phyloP scores from a whole-genome alignment of 202 grass and related monocot genomes.

The Panicum virgatum region DNA sequence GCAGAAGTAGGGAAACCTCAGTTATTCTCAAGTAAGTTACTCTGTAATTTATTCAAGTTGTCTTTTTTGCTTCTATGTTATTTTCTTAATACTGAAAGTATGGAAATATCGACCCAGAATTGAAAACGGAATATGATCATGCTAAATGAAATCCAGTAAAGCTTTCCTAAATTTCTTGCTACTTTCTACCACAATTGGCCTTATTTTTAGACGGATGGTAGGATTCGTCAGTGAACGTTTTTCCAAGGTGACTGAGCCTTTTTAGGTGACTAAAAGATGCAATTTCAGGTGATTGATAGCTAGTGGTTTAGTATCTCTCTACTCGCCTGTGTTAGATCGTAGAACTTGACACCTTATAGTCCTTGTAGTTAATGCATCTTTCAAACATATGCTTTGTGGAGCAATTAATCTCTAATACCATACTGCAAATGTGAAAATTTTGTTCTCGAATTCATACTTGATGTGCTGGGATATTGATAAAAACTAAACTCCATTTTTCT shows the following conservation, averaged over 20 bases:
- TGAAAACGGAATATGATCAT: neutral
- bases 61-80: conserved; percentile 4
- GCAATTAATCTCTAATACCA: conserved; percentile 1
- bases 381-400: neutral
- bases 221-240: neutral
- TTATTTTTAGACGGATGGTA: neutral
- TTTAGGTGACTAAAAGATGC: conserved; percentile 4
- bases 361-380: neutral
- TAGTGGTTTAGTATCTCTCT: neutral
- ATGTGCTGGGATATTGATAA: conserved; percentile 21
- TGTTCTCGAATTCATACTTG: conserved; percentile 20
- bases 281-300: neutral
- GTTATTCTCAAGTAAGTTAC: conserved; percentile 49
- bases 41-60: neutral
- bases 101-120: neutral
- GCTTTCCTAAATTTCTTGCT: neutral
- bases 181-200: neutral
- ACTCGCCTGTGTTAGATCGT: neutral
- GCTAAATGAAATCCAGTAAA: neutral
- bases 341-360: neutral
- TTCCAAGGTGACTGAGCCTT: neutral
- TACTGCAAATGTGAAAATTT: conserved; percentile 15
- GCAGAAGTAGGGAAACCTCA: conserved; percentile 25
- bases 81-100: conserved; percentile 6
- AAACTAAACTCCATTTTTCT: conserved; percentile 30